Percentiles rank a stretch among this genome's conserved stretches.
Conservation (phyloP, 1,139 yeast species). For the Saccharomyces hybrid region DNA sequence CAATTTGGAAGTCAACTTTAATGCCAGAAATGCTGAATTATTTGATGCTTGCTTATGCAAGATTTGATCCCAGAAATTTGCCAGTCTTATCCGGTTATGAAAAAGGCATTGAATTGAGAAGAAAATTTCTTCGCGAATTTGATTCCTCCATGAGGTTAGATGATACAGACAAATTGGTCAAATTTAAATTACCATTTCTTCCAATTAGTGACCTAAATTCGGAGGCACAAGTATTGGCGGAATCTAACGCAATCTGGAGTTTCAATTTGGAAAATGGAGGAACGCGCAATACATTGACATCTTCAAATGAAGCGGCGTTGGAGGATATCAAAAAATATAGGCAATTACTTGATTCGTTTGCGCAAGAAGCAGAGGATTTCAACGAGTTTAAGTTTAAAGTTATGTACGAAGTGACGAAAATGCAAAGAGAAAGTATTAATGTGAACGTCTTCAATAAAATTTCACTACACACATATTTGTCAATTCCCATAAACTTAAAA, state of each 20-base stretch:
- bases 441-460: conserved; percentile 16
- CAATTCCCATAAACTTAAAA: conserved; percentile 23
- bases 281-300: not conserved
- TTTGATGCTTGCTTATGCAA: conserved; percentile 51
- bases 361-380: conserved; percentile 5
- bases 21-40: conserved; percentile 45
- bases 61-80: conserved; percentile 30
- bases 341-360: not conserved
- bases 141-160: conserved; percentile 27
- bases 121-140: conserved; percentile 36
- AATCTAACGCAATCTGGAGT: conserved; percentile 70
- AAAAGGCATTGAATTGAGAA: conserved; percentile 42
- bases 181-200: conserved; percentile 51
- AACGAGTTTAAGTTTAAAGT: conserved; percentile 19
- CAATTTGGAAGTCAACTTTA: conserved; percentile 25
- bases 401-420: conserved; percentile 12
- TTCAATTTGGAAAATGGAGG: conserved; percentile 27
- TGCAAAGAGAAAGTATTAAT: conserved; percentile 17
- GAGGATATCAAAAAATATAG: not conserved
- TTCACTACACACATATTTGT: conserved; percentile 20
- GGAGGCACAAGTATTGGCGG: conserved; percentile 49
- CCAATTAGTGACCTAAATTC: conserved; percentile 45
- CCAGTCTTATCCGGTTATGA: conserved; percentile 40
- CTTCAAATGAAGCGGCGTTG: not conserved
- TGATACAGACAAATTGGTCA: conserved; percentile 20